Evolutionary conservation across 2,329 filamentous ascomycete species (phyloP), one percentile per base, ranked within the genome.

Genomic region (Ceratocystis colombiana): DNA sequence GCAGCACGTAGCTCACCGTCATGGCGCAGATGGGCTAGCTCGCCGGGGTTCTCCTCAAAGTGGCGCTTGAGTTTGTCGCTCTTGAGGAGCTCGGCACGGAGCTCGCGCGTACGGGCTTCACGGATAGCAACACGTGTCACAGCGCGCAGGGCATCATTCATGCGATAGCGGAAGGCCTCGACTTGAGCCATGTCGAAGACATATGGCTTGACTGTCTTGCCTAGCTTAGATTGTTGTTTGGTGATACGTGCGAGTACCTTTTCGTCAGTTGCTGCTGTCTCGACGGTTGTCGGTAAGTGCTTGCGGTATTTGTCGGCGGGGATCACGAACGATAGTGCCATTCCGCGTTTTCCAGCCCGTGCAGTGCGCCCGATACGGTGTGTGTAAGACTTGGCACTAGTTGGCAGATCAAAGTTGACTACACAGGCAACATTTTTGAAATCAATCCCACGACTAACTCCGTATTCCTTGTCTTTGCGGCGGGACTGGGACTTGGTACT

Each of bases 401-500:
- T 84, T 0, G 94, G 94, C 17, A 99, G 86, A 75, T 99, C 94
- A 75, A 99, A 99, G 78, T 99, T 99, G 74, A 99, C 85, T 28
- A 99, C 92, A 69, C 89, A 91, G 2, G 90, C 86, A 65, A 99
- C 92, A 73, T 96, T 93, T 72, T 94, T 88, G 79, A 99, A 99
- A 76, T 99, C 94, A 71, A 99, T 95, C 67, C 93, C 94, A 71
- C 94, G 85, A 10, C 92, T 93, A n/a, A 99, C 88, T 20, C 94
- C 92, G 72, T 94, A 99, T 72, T 99, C 94, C 69, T 89, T 88
- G 72, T 95, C 89, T 37, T 79, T 80, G 71, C 85, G 87, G 5
- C 80, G 78, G 17, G 81, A 80, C 74, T 86, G 85, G 68, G 71
- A 68, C 5, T 64, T 68, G 33, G 72, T 70, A 61, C 48, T 64